Conservation (phyloP, 75 land plant genomes). For the Picea sitchensis region DNA sequence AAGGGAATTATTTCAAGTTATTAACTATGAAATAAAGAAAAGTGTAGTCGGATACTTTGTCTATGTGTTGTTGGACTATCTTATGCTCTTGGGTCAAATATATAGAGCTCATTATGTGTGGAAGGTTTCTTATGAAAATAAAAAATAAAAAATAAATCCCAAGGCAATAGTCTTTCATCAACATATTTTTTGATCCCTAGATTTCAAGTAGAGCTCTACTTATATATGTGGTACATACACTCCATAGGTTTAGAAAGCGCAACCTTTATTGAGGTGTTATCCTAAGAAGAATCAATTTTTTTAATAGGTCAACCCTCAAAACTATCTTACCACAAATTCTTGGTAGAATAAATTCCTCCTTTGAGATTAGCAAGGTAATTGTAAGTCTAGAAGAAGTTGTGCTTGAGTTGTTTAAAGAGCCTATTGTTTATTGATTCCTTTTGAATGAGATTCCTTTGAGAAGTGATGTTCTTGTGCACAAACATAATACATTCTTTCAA, state of each 20-base stretch:
- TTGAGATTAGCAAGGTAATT: slow-evolving; percentile 73
- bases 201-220: slow-evolving; percentile 74
- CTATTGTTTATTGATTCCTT: slow-evolving; percentile 80
- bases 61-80: slow-evolving; percentile 76
- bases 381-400: no score
- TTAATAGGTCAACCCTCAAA: slow-evolving; percentile 67
- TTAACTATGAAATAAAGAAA: slow-evolving; percentile 69
- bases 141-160: slow-evolving; percentile 75
- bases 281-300: slow-evolving; percentile 75
- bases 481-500: slow-evolving; percentile 61
- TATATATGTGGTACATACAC: slow-evolving; percentile 68
- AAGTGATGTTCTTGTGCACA: slow-evolving; percentile 70
- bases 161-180: slow-evolving; percentile 83
- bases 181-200: slow-evolving; percentile 83
- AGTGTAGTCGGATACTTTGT: slow-evolving; percentile 52
- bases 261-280: slow-evolving; percentile 78
- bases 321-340: slow-evolving; percentile 63
- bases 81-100: slow-evolving; percentile 79
- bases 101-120: slow-evolving; percentile 79
- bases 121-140: no score
- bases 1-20: slow-evolving; percentile 61
- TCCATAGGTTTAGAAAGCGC: no score
- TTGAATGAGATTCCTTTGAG: no score
- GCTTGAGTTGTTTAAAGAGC: slow-evolving; percentile 87
- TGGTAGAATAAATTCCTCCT: slow-evolving; percentile 63